Evolutionary conservation across 2,329 filamentous ascomycete genomes (phyloP).

Genomic region (Cladorrhinum sp.): DNA sequence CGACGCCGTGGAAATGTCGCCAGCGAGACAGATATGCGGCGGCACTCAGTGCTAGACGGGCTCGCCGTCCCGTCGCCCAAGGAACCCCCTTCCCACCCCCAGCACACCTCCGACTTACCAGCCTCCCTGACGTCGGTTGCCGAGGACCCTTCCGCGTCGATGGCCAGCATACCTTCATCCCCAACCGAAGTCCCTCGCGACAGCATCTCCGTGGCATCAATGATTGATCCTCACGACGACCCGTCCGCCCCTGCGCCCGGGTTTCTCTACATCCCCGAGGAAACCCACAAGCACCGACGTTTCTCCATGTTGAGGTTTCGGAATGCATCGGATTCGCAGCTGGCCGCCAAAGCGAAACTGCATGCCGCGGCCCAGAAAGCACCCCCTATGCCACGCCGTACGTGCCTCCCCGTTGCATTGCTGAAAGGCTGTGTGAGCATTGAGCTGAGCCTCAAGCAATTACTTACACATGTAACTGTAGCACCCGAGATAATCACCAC

Average conservation of each 20-base stretch:
- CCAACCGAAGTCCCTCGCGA: constrained; percentile 32
- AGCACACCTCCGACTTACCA: constrained; percentile 27
- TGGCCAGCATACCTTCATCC: constrained; percentile 28
- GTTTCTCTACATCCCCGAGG: constrained; percentile 52
- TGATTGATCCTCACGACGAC: constrained; percentile 19
- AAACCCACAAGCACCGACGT: constrained; percentile 55
- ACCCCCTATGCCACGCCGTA: constrained; percentile 59
- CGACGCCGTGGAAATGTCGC: constrained; percentile 59
- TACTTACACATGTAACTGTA: constrained; percentile 35
- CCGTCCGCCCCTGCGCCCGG: constrained; percentile 29
- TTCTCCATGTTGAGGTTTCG: constrained; percentile 78
- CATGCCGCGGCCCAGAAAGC: constrained; percentile 53
- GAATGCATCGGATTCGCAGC: constrained; percentile 88
- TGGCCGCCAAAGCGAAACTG: constrained; percentile 72
- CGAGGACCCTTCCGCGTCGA: background rate
- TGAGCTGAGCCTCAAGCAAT: constrained; percentile 21
- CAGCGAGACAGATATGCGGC: constrained; percentile 58
- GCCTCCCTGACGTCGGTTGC: constrained; percentile 23
- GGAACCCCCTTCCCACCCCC: constrained; percentile 26
- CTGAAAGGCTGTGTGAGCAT: constrained; percentile 9
- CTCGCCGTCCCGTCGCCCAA: constrained; percentile 25
- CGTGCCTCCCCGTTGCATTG: constrained; percentile 27
- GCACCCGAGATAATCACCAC: constrained; percentile 84
- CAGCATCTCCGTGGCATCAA: constrained; percentile 29
- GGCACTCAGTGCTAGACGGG: constrained; percentile 43